Evolutionary conservation across 495 filamentous ascomycete genomes (phyloP), one percentile per base, ranked within the genome.

Genomic region (Talaromyces stipitatus): DNA sequence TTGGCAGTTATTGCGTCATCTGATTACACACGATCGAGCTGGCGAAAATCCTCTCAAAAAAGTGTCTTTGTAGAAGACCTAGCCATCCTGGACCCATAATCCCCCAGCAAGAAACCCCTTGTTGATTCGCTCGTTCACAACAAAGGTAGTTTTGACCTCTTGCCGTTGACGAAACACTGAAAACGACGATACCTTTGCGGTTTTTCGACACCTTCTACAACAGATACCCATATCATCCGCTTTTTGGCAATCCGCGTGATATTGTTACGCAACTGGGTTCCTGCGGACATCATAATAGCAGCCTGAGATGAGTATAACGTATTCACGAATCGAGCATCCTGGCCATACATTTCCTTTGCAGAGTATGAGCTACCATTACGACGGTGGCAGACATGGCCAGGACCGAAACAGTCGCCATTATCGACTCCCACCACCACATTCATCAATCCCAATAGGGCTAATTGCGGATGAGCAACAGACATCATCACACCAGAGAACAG

Each of bases 391-490:
- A 9, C 54, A 41, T 43, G 54, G 36, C 36, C 48, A 51, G 27
- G 48, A 51, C 16, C 24, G n/a, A 51, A 51, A 6, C 7, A 51
- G 22, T 23, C 54, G 36, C 29, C 54, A 43, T 11, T 55, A 55
- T 45, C 54, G 33, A 28, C 77, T 81, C 57, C 78, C 78, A 52
- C 77, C 76, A 38, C 78, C 77, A 53, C 73, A 72, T 43, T 60
- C 69, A 52, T 70, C 69, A 12, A 60, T 62, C 16, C 69, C 70
- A 54, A 60, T 77, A 27, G 54, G 54, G 4, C 26, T 55, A 9
- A 29, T 43, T 9, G 36, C 29, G 11, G 54, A 55, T 22, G 24
- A 54, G 10, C 24, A 54, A 27, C 29, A 51, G 18, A 30, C 48
- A 1, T 12, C 24, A 11, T 28, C 48, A 51, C n/a, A 16, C 16